These are phyloP conservation scores for Talaromyces wortmannii DNA, from an alignment of 495 filamentous ascomycete species.

Conservation along the genomic window DNA sequence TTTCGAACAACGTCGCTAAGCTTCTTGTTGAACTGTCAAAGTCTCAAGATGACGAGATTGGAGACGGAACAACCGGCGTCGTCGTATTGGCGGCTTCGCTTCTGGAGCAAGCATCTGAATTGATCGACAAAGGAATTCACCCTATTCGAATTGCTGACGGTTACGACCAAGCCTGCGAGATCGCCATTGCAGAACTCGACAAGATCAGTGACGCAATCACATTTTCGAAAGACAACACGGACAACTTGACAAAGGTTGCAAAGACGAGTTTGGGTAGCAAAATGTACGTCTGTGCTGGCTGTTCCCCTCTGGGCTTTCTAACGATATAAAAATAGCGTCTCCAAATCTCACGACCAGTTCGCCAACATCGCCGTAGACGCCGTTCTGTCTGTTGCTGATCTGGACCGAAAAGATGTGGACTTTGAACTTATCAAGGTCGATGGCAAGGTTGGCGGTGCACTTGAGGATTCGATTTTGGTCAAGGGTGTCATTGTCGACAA, in stretches of 20 bases:
- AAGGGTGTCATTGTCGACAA: slow-evolving; percentile 99
- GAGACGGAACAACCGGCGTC: slow-evolving; percentile 96
- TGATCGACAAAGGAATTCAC: slow-evolving; percentile 99
- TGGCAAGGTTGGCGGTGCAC: slow-evolving; percentile 89
- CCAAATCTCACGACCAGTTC: slow-evolving; percentile 97
- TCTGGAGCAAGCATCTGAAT: slow-evolving; percentile 92
- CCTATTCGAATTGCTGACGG: slow-evolving; percentile 97
- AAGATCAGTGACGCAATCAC: slow-evolving; percentile 85
- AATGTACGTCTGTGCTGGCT: slow-evolving; percentile 47
- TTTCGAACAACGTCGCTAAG: slow-evolving; percentile 96
- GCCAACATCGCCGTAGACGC: slow-evolving; percentile 95
- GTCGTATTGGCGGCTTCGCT: slow-evolving; percentile 94
- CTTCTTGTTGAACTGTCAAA: slow-evolving; percentile 96
- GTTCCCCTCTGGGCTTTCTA: slow-evolving; percentile 8
- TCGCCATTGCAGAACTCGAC: slow-evolving; percentile 87
- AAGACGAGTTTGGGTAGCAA: slow-evolving; percentile 97
- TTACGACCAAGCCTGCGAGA: slow-evolving; percentile 95
- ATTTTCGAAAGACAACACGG: slow-evolving; percentile 69
- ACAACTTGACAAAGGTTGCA: slow-evolving; percentile 86
- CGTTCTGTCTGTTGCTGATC: slow-evolving; percentile 91
- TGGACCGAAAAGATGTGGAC: slow-evolving; percentile 95
- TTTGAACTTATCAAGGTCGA: slow-evolving; percentile 99
- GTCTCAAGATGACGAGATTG: slow-evolving; percentile 98
- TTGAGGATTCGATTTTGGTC: slow-evolving; percentile 93
- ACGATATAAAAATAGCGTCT: slow-evolving; percentile 51